Evolutionary conservation across 257 asterid genomes (phyloP), one percentile per base, ranked within the genome.

Genomic region (Catharanthus roseus): DNA sequence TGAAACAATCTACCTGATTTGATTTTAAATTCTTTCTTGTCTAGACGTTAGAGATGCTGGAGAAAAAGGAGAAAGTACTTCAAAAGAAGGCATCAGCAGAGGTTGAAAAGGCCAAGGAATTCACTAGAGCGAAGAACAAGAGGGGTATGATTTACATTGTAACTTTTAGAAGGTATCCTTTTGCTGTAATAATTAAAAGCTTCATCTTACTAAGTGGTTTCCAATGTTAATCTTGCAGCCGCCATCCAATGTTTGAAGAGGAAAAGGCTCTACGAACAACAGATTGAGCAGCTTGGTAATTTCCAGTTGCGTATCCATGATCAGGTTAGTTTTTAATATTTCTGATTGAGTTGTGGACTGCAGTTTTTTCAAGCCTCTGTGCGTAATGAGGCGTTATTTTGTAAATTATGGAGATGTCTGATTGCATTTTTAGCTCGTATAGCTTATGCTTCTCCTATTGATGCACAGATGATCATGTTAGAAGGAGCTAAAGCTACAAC

Each of bases 161-260:
- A 5, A 47, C 4, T 31, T 23, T 31, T 11, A 15, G 53, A 31
- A 42, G 31, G 8, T 54, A 9, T 55, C 23, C 28, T 1, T 1
- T 67, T 33, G 26, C 41, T 36, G 10, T 9, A 4, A 23, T 24
- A 44, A 26, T 0, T 31, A 65, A 39, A 1, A 49, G 21, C 3
- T 63, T 41, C 24, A 26, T 18, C 18, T 2, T 47, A 34, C 18
- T 28, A 55, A 23, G 34, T 61, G 51, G 31, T 42, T 31, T 65
- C 33, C 53, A 58, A 19, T 34, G 24, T 18, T 41, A 9, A 16
- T 38, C 28, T 16, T 81, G 87, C 89, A 91, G 97, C 90, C 76
- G 97, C 96, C 68, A 85, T 89, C 67, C 97, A 92, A 70, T 89
- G 96, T 74, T 85, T 92, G 83, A 92, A 92, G 91, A 88, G 86